Percentiles rank a stretch among this genome's conserved stretches.
phyloP scores from a whole-genome alignment of 2,329 filamentous ascomycete genomes.

The Escovopsis sp. region DNA sequence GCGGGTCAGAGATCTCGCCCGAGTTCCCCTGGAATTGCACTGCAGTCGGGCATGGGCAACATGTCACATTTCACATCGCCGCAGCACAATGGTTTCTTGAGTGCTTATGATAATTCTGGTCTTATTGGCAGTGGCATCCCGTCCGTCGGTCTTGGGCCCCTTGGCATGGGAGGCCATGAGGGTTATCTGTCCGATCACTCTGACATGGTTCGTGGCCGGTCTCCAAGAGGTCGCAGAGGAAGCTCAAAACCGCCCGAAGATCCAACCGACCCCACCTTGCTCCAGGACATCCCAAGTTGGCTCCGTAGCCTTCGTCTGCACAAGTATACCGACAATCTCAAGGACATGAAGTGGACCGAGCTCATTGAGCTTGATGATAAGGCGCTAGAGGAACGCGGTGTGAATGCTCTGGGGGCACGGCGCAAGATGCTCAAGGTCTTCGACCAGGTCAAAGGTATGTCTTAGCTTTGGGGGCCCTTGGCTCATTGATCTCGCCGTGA shows the following conservation, averaged over 20 bases:
- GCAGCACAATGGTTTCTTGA: constrained; percentile 87
- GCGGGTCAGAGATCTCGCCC: constrained; percentile 68
- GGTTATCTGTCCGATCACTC: constrained; percentile 91
- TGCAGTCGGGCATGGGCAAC: constrained; percentile 52
- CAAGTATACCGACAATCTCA: constrained; percentile 97
- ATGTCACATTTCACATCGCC: constrained; percentile 67
- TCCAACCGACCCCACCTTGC: constrained; percentile 74
- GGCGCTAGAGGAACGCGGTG: constrained; percentile 79
- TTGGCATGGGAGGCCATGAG: constrained; percentile 56
- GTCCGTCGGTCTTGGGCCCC: constrained; percentile 55
- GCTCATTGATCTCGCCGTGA: too few relatives aligned
- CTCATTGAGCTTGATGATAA: constrained; percentile 85
- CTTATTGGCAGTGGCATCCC: constrained; percentile 57
- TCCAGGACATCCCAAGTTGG: constrained; percentile 95
- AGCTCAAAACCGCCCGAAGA: constrained; percentile 97
- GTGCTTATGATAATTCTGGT: constrained; percentile 72
- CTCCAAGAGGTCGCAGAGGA: constrained; percentile 78
- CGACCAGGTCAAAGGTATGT: constrained; percentile 73
- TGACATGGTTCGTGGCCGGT: constrained; percentile 79
- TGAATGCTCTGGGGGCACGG: constrained; percentile 85
- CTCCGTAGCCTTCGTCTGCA: constrained; percentile 85
- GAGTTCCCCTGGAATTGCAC: constrained; percentile 72
- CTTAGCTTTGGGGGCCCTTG: too few relatives aligned
- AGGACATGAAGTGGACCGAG: constrained; percentile 94
- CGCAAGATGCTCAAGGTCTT: constrained; percentile 99